phyloP scores from a whole-genome alignment of 352 stramenopile species.

The Phytophthora pini region DNA sequence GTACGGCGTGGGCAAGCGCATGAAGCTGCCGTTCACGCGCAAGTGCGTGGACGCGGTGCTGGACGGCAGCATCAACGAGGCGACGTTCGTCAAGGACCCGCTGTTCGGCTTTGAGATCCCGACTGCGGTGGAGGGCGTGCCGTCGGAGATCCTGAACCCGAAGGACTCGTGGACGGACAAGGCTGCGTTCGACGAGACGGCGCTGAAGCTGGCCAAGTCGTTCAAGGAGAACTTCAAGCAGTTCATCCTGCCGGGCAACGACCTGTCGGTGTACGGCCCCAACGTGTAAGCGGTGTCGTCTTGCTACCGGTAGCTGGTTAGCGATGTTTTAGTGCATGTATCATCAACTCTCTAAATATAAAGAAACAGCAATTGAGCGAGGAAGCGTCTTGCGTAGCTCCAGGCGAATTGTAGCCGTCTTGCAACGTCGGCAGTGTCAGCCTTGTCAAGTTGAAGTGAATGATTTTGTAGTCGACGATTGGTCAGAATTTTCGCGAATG shows the following conservation, averaged over 20 bases:
- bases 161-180: conserved; percentile 84
- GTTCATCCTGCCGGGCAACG: conserved; percentile 81
- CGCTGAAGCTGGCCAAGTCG: conserved; percentile 74
- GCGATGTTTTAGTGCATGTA: conserved; percentile 24
- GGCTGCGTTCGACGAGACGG: conserved; percentile 75
- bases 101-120: conserved; percentile 81
- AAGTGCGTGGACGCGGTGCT: conserved; percentile 81
- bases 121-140: conserved; percentile 65
- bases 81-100: conserved; percentile 71
- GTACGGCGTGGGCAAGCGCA: conserved; percentile 93
- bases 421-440: neutral
- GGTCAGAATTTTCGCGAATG: neutral
- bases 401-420: neutral
- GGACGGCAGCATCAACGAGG: conserved; percentile 69
- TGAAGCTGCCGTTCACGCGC: conserved; percentile 92
- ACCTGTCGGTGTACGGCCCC: conserved; percentile 71
- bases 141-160: conserved; percentile 78
- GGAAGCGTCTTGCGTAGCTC: neutral
- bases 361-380: conserved; percentile 10
- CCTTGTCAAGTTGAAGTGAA: conserved; percentile 39
- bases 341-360: conserved; percentile 26
- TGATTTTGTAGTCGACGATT: conserved; percentile 13
- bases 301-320: neutral
- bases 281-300: conserved; percentile 41
- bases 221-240: conserved; percentile 90